Conservation (phyloP, 139 green algal species). For the Coelastrella sp. region DNA sequence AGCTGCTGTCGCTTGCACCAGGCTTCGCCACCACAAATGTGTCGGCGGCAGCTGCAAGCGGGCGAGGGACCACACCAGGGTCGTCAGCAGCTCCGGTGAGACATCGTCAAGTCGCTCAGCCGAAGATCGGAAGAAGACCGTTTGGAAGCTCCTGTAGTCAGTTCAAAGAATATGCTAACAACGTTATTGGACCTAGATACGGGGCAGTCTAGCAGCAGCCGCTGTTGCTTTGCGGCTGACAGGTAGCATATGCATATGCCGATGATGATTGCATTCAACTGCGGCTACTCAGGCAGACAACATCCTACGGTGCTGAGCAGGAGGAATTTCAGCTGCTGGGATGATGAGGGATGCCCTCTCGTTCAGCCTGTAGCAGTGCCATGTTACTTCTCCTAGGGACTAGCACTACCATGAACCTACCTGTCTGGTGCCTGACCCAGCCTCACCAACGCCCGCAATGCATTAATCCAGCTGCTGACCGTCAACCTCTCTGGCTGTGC, state of each 20-base stretch:
- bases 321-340: too few species aligned
- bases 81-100: constrained; percentile 18
- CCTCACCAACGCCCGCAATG: constrained; percentile 31
- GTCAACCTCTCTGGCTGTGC: constrained; percentile 3
- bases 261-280: too few species aligned
- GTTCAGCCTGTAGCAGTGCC: too few species aligned
- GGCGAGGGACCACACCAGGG: neutral
- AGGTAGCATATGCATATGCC: too few species aligned
- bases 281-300: too few species aligned
- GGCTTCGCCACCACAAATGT: constrained; percentile 21
- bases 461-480: constrained; percentile 38
- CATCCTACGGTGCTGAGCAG: too few species aligned
- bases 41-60: constrained; percentile 29
- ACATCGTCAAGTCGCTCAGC: constrained; percentile 34
- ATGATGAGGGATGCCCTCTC: too few species aligned
- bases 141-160: constrained; percentile 1
- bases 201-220: too few species aligned
- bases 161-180: too few species aligned
- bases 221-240: too few species aligned
- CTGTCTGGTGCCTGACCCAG: constrained; percentile 22
- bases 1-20: constrained; percentile 2
- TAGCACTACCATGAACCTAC: neutral
- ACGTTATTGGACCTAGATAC: too few species aligned
- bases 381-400: too few species aligned
- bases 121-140: constrained; percentile 11